Base-by-base conservation (phyloP, 176 grass and related monocot species). In the Raddia distichophylla region DNA sequence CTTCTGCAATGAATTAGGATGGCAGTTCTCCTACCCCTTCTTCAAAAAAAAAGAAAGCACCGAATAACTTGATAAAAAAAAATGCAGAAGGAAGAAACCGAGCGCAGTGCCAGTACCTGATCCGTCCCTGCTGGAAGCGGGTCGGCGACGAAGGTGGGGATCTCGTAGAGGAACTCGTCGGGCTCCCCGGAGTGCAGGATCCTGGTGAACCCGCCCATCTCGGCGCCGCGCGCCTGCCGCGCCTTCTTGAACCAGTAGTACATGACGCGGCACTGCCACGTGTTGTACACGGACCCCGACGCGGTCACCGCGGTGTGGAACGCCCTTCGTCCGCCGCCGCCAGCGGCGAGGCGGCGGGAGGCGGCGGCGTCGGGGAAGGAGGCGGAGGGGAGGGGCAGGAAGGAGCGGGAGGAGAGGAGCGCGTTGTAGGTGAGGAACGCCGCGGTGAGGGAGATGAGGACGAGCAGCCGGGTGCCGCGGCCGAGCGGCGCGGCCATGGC, bases 161-260 rank as follows among this genome's bases (percentile, higher is more conserved):
- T 98, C 95, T 98, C 95, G 3, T 77, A 63, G 63, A 95, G 42
- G 71, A 93, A 89, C 45, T 79, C 73, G 80, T 98, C 95, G 5
- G 86, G 78, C 37, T 43, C 80, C 22, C 95, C 92, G 18, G 95
- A 98, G 84, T 98, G 95, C 78, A 95, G 71, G 79, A 98, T 89
- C 95, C 92, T 80, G 49, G 95, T 95, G 84, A 98, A 98, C 5
- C 92, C 95, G 17, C 88, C 92, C 95, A 98, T 93, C 79, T 98
- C 95, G 75, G 59, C 69, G 47, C 84, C 86, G 53, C 64, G 77
- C 33, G 57, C 60, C 78, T 15, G 75, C 58, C 76, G 83, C 34
- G 71, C 86, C 86, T 90, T 58, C 88, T 91, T 98, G 92, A 95
- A 98, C 92, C 95, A 98, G 90, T 95, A 87, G 75, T 98, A 98